phyloP scores from a whole-genome alignment of 2,329 filamentous ascomycete species.

The Fusarium pseudonygamai region DNA sequence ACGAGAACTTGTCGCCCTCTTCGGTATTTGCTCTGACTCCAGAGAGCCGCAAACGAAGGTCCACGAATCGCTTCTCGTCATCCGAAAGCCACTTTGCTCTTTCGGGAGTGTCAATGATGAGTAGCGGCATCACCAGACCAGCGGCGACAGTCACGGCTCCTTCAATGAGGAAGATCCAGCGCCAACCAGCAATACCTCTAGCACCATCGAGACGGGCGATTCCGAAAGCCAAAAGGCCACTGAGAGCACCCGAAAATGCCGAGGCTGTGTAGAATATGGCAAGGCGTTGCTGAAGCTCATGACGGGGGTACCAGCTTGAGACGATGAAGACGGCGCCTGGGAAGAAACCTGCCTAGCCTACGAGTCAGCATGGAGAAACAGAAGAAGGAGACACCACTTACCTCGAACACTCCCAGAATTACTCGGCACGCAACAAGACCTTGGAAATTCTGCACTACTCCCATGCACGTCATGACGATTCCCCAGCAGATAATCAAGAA shows the following conservation, averaged over 20 bases:
- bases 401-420: constrained; percentile 53
- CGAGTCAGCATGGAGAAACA: background rate
- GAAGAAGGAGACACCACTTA: background rate
- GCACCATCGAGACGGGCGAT: constrained; percentile 56
- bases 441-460: constrained; percentile 56
- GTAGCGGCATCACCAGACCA: constrained; percentile 45
- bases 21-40: constrained; percentile 43
- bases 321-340: constrained; percentile 46
- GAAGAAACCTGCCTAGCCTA: constrained; percentile 50
- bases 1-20: constrained; percentile 42
- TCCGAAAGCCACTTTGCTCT: constrained; percentile 46
- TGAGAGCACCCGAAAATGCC: constrained; percentile 54
- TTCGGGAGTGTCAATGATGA: constrained; percentile 55
- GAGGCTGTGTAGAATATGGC: constrained; percentile 50
- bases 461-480: constrained; percentile 54
- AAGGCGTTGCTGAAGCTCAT: constrained; percentile 44
- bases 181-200: constrained; percentile 55
- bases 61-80: constrained; percentile 48
- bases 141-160: constrained; percentile 54
- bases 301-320: constrained; percentile 44
- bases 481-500: constrained; percentile 54
- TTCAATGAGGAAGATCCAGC: constrained; percentile 66
- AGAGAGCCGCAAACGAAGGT: constrained; percentile 42
- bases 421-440: constrained; percentile 57
- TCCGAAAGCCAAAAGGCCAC: constrained; percentile 55